Conservation (phyloP, 106 monocot genomes). For the Apostasia ramifera region DNA sequence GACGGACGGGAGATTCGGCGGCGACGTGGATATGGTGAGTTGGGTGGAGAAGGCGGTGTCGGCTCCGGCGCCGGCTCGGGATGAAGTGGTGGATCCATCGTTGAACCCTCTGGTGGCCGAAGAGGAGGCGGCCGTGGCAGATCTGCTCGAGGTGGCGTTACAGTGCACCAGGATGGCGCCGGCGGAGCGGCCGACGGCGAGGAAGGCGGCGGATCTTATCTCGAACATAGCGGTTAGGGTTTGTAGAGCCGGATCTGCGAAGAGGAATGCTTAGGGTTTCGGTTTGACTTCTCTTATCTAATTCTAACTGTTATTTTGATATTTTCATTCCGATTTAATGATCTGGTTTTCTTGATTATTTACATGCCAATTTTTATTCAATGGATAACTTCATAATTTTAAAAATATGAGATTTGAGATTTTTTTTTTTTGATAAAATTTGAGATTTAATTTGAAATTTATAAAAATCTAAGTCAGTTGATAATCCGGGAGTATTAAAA, state of each 20-base stretch:
- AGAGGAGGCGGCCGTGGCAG: conserved; percentile 57
- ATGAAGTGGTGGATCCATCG: conserved; percentile 47
- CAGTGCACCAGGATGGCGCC: conserved; percentile 59
- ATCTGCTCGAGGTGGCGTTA: conserved; percentile 55
- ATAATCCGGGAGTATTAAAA: too few species aligned
- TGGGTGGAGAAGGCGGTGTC: conserved; percentile 47
- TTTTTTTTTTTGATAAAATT: too few species aligned
- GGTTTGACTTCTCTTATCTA: not conserved
- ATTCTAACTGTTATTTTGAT: not conserved
- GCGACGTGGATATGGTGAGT: conserved; percentile 66
- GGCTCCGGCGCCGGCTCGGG: conserved; percentile 19
- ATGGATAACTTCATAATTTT: too few species aligned
- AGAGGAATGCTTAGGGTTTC: conserved; percentile 6
- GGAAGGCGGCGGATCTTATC: conserved; percentile 59
- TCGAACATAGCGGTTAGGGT: conserved; percentile 23
- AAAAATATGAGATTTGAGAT: too few species aligned
- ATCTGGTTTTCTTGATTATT: not conserved
- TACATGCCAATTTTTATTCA: too few species aligned
- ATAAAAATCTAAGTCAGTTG: too few species aligned
- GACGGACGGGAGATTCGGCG: conserved; percentile 42
- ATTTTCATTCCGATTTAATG: not conserved
- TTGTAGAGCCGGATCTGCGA: conserved; percentile 14
- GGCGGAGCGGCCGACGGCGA: conserved; percentile 55
- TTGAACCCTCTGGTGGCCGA: conserved; percentile 35
- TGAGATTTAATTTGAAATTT: too few species aligned